Percentiles rank a stretch among this genome's conserved stretches.
Conservation (phyloP, 169 alveolate genomes). For the Plasmodium gaboni region DNA sequence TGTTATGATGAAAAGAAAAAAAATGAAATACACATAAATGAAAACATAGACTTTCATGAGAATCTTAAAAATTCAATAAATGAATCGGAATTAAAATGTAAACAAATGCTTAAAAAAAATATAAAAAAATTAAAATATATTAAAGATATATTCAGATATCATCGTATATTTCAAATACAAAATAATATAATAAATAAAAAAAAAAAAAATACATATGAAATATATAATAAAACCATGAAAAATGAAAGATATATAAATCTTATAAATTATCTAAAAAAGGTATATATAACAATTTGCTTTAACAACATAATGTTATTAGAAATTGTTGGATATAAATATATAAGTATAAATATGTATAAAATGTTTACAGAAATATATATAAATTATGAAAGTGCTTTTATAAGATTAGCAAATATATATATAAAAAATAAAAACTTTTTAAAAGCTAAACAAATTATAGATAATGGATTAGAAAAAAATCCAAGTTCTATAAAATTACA, state of each 20-base stretch:
- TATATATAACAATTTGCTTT: slow-evolving; percentile 38
- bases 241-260: slow-evolving; percentile 28
- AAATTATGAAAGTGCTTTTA: slow-evolving; percentile 49
- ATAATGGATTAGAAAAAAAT: slow-evolving; percentile 35
- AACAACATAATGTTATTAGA: slow-evolving; percentile 45
- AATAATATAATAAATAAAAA: background rate
- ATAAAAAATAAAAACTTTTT: slow-evolving; percentile 34
- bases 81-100: background rate
- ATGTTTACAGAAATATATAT: slow-evolving; percentile 35
- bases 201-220: background rate
- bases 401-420: slow-evolving; percentile 56
- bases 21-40: background rate
- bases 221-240: slow-evolving; percentile 26
- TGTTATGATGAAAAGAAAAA: background rate
- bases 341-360: slow-evolving; percentile 43
- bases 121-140: background rate
- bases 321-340: slow-evolving; percentile 21
- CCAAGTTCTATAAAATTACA: slow-evolving; percentile 12
- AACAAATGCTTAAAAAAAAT: background rate
- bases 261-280: slow-evolving; percentile 59
- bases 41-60: background rate
- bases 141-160: background rate
- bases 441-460: slow-evolving; percentile 55
- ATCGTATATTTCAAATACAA: slow-evolving; percentile 5
- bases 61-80: background rate